Evolutionary conservation across 345 rosid species (phyloP).

Genomic region (Salix udensis): DNA sequence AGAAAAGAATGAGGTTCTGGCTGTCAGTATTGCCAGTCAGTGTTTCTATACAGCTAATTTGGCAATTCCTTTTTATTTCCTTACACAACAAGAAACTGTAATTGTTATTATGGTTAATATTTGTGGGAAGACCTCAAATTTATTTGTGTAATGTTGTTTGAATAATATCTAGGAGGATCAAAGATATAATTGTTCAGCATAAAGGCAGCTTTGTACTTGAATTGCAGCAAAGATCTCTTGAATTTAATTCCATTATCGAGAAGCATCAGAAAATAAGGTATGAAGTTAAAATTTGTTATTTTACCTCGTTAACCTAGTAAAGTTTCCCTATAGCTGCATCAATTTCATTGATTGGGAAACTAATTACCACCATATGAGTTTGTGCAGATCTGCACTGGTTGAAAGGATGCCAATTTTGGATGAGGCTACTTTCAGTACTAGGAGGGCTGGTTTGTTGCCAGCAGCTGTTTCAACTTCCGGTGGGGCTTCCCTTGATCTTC

Average conservation of each 20-base stretch:
- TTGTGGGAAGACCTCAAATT: neutral
- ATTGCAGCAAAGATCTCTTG: slow-evolving; percentile 97
- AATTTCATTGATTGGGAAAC: slow-evolving; percentile 13
- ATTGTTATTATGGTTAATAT: slow-evolving; percentile 3
- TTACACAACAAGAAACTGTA: neutral
- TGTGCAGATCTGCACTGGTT: slow-evolving; percentile 72
- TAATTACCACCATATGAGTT: slow-evolving; percentile 26
- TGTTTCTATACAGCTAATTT: neutral
- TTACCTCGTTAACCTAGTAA: slow-evolving; percentile 6
- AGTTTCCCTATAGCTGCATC: slow-evolving; percentile 6
- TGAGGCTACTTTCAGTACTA: slow-evolving; percentile 85
- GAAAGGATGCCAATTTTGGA: slow-evolving; percentile 99
- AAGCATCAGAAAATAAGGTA: slow-evolving; percentile 86
- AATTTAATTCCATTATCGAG: slow-evolving; percentile 79
- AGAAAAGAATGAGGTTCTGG: neutral
- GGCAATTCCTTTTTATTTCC: slow-evolving; percentile 8
- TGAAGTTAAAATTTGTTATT: slow-evolving; percentile 9
- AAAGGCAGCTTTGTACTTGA: slow-evolving; percentile 94
- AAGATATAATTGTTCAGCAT: slow-evolving; percentile 58
- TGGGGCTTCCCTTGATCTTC: slow-evolving; percentile 63
- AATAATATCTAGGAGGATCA: slow-evolving; percentile 60
- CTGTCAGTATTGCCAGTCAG: neutral
- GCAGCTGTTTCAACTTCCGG: slow-evolving; percentile 58
- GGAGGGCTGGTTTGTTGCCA: slow-evolving; percentile 80
- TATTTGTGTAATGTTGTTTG: neutral